These are phyloP conservation scores for Veloporphyrellus conicus DNA, from an alignment of 1,284 basidiomycete species.

Conservation along the genomic window DNA sequence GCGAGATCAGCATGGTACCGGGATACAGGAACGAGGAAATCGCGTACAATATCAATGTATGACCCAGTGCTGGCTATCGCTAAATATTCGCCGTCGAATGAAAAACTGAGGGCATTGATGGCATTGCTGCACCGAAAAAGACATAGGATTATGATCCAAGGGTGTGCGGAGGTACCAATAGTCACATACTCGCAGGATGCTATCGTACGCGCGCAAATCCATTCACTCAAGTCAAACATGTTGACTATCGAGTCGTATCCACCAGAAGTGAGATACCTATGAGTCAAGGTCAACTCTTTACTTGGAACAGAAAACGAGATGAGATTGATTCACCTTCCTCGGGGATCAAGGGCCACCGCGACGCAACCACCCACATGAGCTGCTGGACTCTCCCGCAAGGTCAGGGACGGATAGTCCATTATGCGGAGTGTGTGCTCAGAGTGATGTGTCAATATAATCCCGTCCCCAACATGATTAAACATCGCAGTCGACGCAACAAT, in stretches of 20 bases:
- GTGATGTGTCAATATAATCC: slow-evolving; percentile 58
- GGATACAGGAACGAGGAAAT: not conserved
- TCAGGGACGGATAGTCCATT: slow-evolving; percentile 61
- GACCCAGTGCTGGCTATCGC: slow-evolving; percentile 67
- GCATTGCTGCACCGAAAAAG: slow-evolving; percentile 45
- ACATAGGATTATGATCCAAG: not conserved
- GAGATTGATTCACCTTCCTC: slow-evolving; percentile 49
- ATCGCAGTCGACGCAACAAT: slow-evolving; percentile 56
- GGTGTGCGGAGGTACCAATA: not conserved
- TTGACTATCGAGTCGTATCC: slow-evolving; percentile 77
- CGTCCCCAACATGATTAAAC: slow-evolving; percentile 70
- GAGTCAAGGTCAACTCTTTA: not conserved
- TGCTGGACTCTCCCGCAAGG: slow-evolving; percentile 52
- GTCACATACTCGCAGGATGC: slow-evolving; percentile 68
- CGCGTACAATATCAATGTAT: slow-evolving; percentile 69
- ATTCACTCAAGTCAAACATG: slow-evolving; percentile 70
- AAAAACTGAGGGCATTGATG: slow-evolving; percentile 75
- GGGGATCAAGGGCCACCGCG: slow-evolving; percentile 68
- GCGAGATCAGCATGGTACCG: not conserved
- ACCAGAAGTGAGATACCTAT: slow-evolving; percentile 70
- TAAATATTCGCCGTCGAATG: slow-evolving; percentile 73
- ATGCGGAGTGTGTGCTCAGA: slow-evolving; percentile 61
- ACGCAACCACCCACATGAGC: slow-evolving; percentile 75
- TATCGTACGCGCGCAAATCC: slow-evolving; percentile 72
- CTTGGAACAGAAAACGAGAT: not conserved